A percentile compares a stretch with the other conserved stretches of the same genome.
Evolutionary conservation across 768 basidiomycete species (phyloP).

Genomic region (Tulasnella sp.): DNA sequence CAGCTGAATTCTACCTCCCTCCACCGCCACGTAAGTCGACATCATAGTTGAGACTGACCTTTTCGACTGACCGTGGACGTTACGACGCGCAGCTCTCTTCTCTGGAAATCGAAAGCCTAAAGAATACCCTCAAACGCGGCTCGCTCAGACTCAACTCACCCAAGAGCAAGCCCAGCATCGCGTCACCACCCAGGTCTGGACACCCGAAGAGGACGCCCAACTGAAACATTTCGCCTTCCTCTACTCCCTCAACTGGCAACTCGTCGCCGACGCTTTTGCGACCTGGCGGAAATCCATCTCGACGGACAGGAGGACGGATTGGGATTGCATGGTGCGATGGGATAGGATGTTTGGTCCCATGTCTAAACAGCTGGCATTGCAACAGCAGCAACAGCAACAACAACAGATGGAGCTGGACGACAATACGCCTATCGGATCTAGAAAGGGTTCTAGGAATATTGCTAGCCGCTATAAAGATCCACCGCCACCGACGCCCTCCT

Average conservation of each 20-base stretch:
- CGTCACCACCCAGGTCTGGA: slow-evolving; percentile 16
- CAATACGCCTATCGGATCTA: neutral
- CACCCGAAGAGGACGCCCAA: slow-evolving; percentile 33
- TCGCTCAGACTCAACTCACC: neutral
- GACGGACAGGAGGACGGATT: slow-evolving; percentile 35
- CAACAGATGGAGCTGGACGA: neutral
- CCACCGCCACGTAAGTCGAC: slow-evolving; percentile 21
- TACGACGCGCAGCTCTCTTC: neutral
- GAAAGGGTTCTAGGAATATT: neutral
- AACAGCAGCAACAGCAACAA: slow-evolving; percentile 8
- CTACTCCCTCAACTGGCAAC: slow-evolving; percentile 38
- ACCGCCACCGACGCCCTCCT: neutral
- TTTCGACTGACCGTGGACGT: neutral
- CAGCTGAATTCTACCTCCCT: slow-evolving; percentile 20
- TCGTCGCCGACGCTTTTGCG: slow-evolving; percentile 42
- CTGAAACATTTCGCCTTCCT: slow-evolving; percentile 32
- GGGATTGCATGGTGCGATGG: slow-evolving; percentile 41
- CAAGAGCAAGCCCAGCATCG: slow-evolving; percentile 18
- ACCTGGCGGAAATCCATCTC: slow-evolving; percentile 32
- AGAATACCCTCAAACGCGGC: slow-evolving; percentile 7
- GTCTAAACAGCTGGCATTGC: neutral
- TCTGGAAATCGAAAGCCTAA: neutral
- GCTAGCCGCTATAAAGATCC: slow-evolving; percentile 9
- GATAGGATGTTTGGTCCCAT: slow-evolving; percentile 15
- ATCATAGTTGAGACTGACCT: neutral